These are phyloP conservation scores for Penicillium sp. DNA, from an alignment of 2,329 filamentous ascomycete species.

Conservation along the genomic window DNA sequence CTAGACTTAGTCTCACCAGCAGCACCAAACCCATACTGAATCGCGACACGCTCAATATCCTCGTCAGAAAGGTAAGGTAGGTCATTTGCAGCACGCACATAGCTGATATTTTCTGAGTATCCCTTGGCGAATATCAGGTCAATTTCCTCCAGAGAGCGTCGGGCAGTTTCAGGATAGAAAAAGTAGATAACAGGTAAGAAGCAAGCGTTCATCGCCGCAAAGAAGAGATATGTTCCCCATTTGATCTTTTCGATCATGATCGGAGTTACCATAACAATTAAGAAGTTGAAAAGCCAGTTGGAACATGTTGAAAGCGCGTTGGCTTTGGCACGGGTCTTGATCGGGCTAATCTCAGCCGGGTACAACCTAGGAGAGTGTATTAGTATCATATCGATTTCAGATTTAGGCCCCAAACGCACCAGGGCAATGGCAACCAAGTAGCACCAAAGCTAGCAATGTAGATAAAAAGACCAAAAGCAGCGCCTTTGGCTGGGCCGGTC, in stretches of 20 bases:
- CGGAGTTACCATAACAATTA: constrained; percentile 40
- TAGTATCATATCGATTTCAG: neutral
- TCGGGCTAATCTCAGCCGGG: constrained; percentile 44
- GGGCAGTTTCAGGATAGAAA: constrained; percentile 59
- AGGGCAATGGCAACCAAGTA: constrained; percentile 61
- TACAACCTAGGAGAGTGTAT: constrained; percentile 30
- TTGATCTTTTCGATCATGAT: constrained; percentile 25
- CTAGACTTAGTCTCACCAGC: neutral
- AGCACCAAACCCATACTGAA: constrained; percentile 14
- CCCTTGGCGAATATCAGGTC: constrained; percentile 56
- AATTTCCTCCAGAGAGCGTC: constrained; percentile 62
- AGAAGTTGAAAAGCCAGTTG: constrained; percentile 40
- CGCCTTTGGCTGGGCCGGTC: constrained; percentile 19
- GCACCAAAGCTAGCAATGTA: constrained; percentile 66
- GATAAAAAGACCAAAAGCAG: constrained; percentile 52
- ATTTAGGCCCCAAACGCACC: constrained; percentile 21
- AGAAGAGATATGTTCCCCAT: constrained; percentile 10
- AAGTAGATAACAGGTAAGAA: constrained; percentile 10
- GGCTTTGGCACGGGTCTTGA: constrained; percentile 52
- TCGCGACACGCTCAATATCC: constrained; percentile 16
- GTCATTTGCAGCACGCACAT: constrained; percentile 22
- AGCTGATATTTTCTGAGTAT: constrained; percentile 14
- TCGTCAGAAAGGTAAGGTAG: constrained; percentile 19
- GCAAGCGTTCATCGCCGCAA: constrained; percentile 5
- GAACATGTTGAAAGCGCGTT: constrained; percentile 47